A percentile compares a stretch with the other conserved stretches of the same genome.
Evolutionary conservation across 139 green algal genomes (phyloP).

Genomic region (Ettlia oleoabundans): DNA sequence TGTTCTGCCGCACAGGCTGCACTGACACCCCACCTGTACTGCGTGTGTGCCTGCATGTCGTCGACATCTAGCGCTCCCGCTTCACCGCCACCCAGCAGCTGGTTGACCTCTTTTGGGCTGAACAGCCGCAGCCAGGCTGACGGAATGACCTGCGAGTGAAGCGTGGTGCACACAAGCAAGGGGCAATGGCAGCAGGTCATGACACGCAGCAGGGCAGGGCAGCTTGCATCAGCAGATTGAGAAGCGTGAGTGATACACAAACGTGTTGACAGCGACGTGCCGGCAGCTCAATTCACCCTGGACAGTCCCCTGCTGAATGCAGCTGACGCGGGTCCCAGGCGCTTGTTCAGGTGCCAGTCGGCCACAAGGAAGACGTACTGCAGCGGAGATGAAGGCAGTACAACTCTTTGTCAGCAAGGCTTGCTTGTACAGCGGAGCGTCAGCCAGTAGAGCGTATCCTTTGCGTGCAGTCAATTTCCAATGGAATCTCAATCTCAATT

Average conservation of each 20-base stretch:
- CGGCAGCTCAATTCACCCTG: constrained; percentile 19
- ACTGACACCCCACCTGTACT: constrained; percentile 48
- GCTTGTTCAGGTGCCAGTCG: constrained; percentile 82
- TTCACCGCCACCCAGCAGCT: constrained; percentile 67
- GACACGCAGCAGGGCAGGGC: too few relatives aligned
- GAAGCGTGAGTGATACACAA: too few relatives aligned
- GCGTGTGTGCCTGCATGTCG: constrained; percentile 73
- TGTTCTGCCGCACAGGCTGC: background rate
- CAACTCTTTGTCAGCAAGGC: too few relatives aligned
- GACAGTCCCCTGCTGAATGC: constrained; percentile 76
- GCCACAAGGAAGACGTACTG: constrained; percentile 87
- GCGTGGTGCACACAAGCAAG: background rate
- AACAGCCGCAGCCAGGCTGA: constrained; percentile 81
- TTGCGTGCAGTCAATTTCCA: background rate
- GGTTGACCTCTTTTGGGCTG: constrained; percentile 86
- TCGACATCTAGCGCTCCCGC: constrained; percentile 71
- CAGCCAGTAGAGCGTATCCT: background rate
- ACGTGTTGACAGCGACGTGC: too few relatives aligned
- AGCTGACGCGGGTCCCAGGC: constrained; percentile 61
- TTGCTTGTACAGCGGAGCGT: too few relatives aligned
- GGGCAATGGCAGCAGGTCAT: background rate
- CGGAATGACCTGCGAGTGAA: constrained; percentile 55
- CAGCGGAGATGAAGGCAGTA: constrained; percentile 18
- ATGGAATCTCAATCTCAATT: too few relatives aligned
- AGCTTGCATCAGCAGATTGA: too few relatives aligned